Conservation (phyloP, 2,329 filamentous ascomycete genomes). For the Aspergillus sp. region DNA sequence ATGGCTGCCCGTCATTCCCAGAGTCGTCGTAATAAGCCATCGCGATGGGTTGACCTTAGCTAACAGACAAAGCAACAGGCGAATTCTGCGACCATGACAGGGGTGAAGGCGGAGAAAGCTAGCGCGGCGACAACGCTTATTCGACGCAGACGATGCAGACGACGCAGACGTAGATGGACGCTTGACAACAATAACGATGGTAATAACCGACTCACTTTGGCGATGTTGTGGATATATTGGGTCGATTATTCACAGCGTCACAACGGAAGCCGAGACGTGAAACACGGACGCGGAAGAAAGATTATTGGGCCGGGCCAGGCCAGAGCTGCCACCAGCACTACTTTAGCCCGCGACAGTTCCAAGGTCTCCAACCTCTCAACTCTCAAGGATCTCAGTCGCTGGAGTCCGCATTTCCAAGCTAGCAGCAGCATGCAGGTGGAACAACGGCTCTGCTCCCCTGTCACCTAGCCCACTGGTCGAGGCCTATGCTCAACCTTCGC, state of each 20-base stretch:
- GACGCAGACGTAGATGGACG: neutral
- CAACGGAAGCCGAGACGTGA: neutral
- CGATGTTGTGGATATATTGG: neutral
- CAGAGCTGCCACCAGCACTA: neutral
- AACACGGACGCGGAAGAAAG: neutral
- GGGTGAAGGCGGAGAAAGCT: conserved; percentile 1
- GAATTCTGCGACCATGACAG: conserved; percentile 21
- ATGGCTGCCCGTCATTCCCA: conserved; percentile 33
- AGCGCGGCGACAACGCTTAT: neutral
- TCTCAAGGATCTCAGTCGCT: neutral
- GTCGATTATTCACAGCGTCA: neutral
- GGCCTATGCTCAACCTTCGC: conserved; percentile 21
- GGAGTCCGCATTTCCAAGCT: neutral
- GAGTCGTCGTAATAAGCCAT: conserved; percentile 44
- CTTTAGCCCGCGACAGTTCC: neutral
- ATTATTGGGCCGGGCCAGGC: conserved; percentile 12
- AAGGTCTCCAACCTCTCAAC: neutral
- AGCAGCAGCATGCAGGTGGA: neutral
- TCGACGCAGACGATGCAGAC: too few relatives aligned
- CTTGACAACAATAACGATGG: neutral
- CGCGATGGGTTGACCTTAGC: conserved; percentile 3
- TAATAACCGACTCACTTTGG: too few relatives aligned
- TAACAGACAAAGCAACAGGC: conserved; percentile 12
- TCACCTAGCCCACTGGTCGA: conserved; percentile 8
- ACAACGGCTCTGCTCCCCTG: conserved; percentile 13